Percentiles rank a stretch among this genome's conserved stretches.
Conservation (phyloP, 148 eudicot genomes). For the Pharnaceum exiguum region DNA sequence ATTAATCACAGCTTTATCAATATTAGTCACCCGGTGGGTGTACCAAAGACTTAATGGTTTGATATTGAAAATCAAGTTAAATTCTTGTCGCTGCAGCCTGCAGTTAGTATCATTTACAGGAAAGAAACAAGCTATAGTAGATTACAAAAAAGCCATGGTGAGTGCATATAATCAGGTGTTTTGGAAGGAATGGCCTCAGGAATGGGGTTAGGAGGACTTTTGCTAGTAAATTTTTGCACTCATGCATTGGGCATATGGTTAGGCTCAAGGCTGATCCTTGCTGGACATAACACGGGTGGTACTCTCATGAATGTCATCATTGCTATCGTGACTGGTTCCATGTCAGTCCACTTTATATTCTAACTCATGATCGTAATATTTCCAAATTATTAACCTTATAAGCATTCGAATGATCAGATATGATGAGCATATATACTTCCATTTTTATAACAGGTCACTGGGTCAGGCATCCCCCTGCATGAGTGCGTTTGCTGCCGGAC, state of each 20-base stretch:
- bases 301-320: constrained; percentile 31
- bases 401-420: not conserved
- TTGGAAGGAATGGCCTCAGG: constrained; percentile 45
- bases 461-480: constrained; percentile 38
- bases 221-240: constrained; percentile 28
- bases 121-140: constrained; percentile 37
- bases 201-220: constrained; percentile 30
- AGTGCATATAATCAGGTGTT: constrained; percentile 40
- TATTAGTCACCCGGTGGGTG: too few relatives aligned
- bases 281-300: constrained; percentile 34
- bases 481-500: constrained; percentile 32
- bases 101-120: constrained; percentile 60
- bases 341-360: constrained; percentile 36
- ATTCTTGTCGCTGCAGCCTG: too few relatives aligned
- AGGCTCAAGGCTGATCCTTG: constrained; percentile 39
- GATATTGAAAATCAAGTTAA: too few relatives aligned
- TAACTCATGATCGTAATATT: not conserved
- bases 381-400: not conserved
- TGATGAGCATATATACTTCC: not conserved
- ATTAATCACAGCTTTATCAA: too few relatives aligned
- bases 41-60: too few relatives aligned
- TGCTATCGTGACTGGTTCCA: constrained; percentile 37
- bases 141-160: constrained; percentile 27
- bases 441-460: constrained; percentile 20
- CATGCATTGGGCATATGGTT: constrained; percentile 50